Evolutionary conservation across 2,329 filamentous ascomycete species (phyloP).

Genomic region (Penicillium sp.): DNA sequence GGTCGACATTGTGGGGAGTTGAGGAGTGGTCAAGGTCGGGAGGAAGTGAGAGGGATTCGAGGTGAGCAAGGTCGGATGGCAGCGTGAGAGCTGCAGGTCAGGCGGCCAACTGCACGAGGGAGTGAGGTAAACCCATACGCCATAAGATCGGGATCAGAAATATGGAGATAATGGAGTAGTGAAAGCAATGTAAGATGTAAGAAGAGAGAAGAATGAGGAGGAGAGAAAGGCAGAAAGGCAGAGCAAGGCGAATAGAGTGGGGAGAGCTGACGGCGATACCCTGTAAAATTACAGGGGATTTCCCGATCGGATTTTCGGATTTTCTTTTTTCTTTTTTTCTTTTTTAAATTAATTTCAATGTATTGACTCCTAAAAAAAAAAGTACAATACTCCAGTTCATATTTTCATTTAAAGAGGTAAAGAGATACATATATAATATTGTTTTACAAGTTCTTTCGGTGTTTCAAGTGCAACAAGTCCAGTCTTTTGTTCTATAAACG

Average conservation of each 20-base stretch:
- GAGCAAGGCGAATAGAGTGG: conserved; percentile 25
- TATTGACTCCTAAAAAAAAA: background rate
- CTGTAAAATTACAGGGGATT: conserved; percentile 23
- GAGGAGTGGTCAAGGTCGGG: conserved; percentile 7
- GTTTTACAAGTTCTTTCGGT: no score
- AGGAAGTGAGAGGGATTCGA: conserved; percentile 13
- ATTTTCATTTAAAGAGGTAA: no score
- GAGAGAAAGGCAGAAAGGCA: conserved; percentile 1
- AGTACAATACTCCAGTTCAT: background rate
- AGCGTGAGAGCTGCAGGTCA: conserved; percentile 41
- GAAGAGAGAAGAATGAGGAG: conserved; percentile 13
- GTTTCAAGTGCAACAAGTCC: no score
- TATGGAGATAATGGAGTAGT: conserved; percentile 4
- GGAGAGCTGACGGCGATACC: conserved; percentile 22
- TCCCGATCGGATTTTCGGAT: conserved; percentile 8
- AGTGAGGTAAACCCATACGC: conserved; percentile 30
- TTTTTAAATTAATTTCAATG: background rate
- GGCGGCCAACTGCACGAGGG: conserved; percentile 36
- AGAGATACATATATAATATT: no score
- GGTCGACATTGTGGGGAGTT: conserved; percentile 31
- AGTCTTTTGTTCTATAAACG: background rate
- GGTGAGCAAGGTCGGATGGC: conserved; percentile 31
- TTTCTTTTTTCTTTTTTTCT: no score
- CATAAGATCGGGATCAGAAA: conserved; percentile 29
- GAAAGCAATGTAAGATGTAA: conserved; percentile 1